Conservation (phyloP, 2,329 filamentous ascomycete genomes). For the Corniculantispora saksenae region DNA sequence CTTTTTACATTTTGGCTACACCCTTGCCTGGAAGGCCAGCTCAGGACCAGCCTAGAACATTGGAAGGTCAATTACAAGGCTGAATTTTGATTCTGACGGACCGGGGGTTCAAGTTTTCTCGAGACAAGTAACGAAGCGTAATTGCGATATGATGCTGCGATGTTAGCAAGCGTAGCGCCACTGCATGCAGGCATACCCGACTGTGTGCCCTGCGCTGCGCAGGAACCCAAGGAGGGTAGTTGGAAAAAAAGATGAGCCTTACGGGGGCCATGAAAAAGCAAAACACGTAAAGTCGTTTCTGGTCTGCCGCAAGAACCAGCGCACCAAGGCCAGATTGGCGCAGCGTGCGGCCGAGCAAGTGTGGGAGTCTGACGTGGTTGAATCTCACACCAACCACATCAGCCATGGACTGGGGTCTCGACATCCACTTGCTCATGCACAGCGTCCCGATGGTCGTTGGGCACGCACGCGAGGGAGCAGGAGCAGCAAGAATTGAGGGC, state of each 20-base stretch:
- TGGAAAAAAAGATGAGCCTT: not conserved
- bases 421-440: conserved; percentile 3
- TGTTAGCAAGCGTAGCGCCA: conserved; percentile 10
- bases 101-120: not conserved
- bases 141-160: not conserved
- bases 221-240: conserved; percentile 11
- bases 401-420: conserved; percentile 1
- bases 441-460: conserved; percentile 13
- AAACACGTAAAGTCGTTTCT: not conserved
- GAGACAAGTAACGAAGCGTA: not conserved
- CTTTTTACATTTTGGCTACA: not conserved
- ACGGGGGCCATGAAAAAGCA: not conserved
- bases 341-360: not conserved
- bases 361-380: conserved; percentile 18
- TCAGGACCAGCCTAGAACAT: not conserved
- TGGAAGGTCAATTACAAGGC: not conserved
- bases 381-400: conserved; percentile 14
- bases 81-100: not conserved
- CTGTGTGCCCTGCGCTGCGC: conserved; percentile 5
- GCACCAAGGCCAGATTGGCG: no score
- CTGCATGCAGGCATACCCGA: conserved; percentile 16
- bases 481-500: not conserved
- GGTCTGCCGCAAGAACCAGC: not conserved
- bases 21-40: not conserved
- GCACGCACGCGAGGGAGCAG: conserved; percentile 3